Evolutionary conservation across 805 yeast species (phyloP), one percentile per base, ranked within the genome.

Genomic region (Candida pini): DNA sequence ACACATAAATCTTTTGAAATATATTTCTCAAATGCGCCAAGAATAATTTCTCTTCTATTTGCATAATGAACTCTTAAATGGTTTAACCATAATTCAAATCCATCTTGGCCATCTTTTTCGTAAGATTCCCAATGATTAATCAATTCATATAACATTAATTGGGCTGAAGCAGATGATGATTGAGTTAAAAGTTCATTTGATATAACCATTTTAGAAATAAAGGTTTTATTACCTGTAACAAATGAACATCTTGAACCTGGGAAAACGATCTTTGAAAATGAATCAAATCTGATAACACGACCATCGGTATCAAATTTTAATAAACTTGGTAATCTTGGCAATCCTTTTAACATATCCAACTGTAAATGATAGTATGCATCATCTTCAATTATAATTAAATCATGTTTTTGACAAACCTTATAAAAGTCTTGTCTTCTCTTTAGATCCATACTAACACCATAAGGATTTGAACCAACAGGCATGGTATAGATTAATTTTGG

Each of bases 401-500:
- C 82, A 55, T 78, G 82, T 54, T 78, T 75, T 48, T 69, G 71
- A 35, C 84, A 78, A 31, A 85, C 51, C 24, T 66, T 64, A 51
- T 81, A 79, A 38, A 85, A 65, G 29, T 66, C 66, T 38, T 59
- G 51, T 56, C 87, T 73, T 48, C 87, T 67, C 43, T 71, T 74
- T 5, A 54, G 48, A 22, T 78, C 63, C 55, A 81, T 73, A 4
- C 81, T 73, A 13, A 79, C 69, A 6, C 95, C 94, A 12, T 88
- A 78, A 32, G 95, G 95, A 62, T 86, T 85, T 57, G 86, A 95
- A 30, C 94, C 95, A 9, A 87, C 77, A 27, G 84, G 76, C 54
- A 84, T 80, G 10, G 85, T 72, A 61, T 84, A 84, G 35, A 79
- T 58, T 22, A 76, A 56, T 43, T 67, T 75, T 40, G 88, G 88